Percentiles rank a stretch among this genome's conserved stretches.
Evolutionary conservation across 306 rosid genomes (phyloP).

Genomic region (apple (Malus domestica)): DNA sequence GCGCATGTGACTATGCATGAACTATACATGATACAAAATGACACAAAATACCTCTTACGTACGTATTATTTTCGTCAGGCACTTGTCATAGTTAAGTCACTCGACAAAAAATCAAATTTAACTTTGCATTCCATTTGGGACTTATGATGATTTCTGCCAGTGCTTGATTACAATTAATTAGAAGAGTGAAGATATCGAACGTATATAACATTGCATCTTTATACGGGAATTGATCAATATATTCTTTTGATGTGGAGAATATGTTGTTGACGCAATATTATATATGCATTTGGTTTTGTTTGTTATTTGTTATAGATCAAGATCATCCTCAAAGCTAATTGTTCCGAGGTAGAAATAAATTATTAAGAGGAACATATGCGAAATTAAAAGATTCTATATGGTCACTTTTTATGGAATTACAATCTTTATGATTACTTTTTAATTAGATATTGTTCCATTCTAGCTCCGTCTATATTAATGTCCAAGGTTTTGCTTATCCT

Average conservation of each 20-base stretch:
- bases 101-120: no score
- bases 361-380: slow-evolving; percentile 18
- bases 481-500: neutral
- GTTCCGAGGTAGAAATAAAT: slow-evolving; percentile 6
- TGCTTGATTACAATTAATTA: no score
- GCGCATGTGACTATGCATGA: no score
- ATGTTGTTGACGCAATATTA: neutral
- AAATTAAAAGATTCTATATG: slow-evolving; percentile 5
- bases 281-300: no score
- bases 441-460: slow-evolving; percentile 12
- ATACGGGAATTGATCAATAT: neutral
- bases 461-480: neutral
- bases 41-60: no score
- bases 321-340: neutral
- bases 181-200: neutral
- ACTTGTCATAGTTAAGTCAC: no score
- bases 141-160: no score
- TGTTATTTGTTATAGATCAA: neutral
- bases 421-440: slow-evolving; percentile 19
- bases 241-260: neutral
- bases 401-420: slow-evolving; percentile 1
- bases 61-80: no score
- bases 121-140: no score
- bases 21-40: no score
- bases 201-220: neutral